Evolutionary conservation across 1,284 basidiomycete genomes (phyloP), one percentile per base, ranked within the genome.

Genomic region (Kwoniella shivajii): DNA sequence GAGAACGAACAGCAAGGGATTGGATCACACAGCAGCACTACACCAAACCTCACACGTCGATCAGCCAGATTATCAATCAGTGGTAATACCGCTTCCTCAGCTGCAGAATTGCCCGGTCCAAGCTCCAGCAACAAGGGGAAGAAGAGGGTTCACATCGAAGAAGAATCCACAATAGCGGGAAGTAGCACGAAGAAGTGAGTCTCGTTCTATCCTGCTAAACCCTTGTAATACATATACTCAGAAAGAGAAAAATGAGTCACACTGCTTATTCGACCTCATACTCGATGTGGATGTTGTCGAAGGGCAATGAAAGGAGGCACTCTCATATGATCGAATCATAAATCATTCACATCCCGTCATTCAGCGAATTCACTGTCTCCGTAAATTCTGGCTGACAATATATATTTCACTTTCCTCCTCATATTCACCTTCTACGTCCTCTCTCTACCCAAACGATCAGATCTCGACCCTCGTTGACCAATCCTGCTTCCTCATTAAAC

Each of bases 61-160:
- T 73, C 72, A 4, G 60, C 72, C 24, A 68, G 72, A 10, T 54
- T 73, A 18, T 72, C 69, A 9, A 48, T 63, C 38, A 20, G 45
- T 34, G 5, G 7, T 34, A 36, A 33, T n/a, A 57, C 59, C 22
- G 42, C 54, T 7, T 52, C 51, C 16, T 24, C 55, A 7, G 51
- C 63, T 14, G 39, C 57, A 13, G 63, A 59, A 6, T 54, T 54
- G 33, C 44, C 45, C n/a, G 45, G 51, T 6, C 36, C 60, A 13
- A 41, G 57, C 24, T 16, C 60, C n/a, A 57, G 53, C 45, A 53
- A 50, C 56, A 72, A 67, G 54, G 67, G 63, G 20, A 69, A 67
- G 64, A 65, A 66, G 53, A 66, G 61, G 44, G 66, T 64, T 6
- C 46, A 50, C 31, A 56, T 58, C 39, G 58, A 59, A 27, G 53